Conservation (phyloP, 257 asterid species). For the Solanum phureja region DNA sequence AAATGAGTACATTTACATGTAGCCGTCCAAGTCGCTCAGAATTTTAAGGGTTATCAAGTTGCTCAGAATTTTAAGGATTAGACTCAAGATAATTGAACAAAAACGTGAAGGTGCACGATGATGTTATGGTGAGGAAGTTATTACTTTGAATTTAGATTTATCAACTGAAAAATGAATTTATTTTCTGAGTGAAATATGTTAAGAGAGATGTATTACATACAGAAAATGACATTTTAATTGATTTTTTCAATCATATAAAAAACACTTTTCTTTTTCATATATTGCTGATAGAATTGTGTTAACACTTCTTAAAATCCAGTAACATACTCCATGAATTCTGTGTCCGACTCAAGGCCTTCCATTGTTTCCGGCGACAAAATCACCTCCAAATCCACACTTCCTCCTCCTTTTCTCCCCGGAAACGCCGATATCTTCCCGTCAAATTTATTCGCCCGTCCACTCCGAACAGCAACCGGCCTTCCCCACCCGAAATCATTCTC, state of each 20-base stretch:
- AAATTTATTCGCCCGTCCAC: slow-evolving; percentile 26
- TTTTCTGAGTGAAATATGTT: not conserved
- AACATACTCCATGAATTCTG: slow-evolving; percentile 30
- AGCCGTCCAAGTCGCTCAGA: too few species aligned
- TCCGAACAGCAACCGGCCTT: slow-evolving; percentile 25
- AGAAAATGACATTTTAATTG: not conserved
- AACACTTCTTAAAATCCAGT: not conserved
- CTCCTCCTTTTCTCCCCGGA: slow-evolving; percentile 23
- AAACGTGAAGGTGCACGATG: not conserved
- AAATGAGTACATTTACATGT: too few species aligned
- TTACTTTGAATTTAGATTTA: too few species aligned
- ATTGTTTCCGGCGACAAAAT: slow-evolving; percentile 26
- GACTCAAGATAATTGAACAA: not conserved
- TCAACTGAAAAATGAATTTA: not conserved
- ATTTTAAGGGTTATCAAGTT: too few species aligned
- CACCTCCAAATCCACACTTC: slow-evolving; percentile 35
- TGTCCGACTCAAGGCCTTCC: slow-evolving; percentile 21
- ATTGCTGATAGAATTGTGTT: not conserved
- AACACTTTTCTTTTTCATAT: not conserved
- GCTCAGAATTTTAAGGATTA: too few species aligned
- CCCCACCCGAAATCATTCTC: slow-evolving; percentile 45
- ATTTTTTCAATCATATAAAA: not conserved
- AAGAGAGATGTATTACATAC: not conserved
- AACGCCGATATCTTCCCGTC: slow-evolving; percentile 28
- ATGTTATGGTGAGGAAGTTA: not conserved